phyloP scores from a whole-genome alignment of 176 grass and related monocot species.

The Dactylis glomerata region DNA sequence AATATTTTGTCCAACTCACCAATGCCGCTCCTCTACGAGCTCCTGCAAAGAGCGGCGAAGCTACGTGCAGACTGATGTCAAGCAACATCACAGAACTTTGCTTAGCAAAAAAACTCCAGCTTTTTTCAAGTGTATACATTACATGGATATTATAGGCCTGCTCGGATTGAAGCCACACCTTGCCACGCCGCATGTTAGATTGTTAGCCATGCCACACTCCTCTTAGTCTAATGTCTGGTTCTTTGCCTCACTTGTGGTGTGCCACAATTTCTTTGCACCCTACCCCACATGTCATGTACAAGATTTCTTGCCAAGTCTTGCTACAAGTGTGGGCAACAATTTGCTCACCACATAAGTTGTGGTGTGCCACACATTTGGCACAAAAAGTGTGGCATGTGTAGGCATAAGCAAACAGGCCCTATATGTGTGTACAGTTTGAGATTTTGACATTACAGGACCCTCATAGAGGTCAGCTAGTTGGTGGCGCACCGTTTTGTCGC shows the following conservation, averaged over 20 bases:
- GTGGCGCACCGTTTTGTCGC: too few relatives aligned
- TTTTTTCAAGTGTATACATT: too few relatives aligned
- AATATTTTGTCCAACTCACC: too few relatives aligned
- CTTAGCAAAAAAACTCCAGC: too few relatives aligned
- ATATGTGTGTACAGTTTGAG: too few relatives aligned
- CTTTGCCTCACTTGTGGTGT: not conserved
- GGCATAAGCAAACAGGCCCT: not conserved
- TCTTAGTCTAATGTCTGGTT: not conserved
- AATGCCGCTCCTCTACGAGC: too few relatives aligned
- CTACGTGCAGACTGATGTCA: too few relatives aligned
- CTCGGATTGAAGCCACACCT: not conserved
- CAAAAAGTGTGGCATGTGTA: not conserved
- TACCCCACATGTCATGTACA: not conserved
- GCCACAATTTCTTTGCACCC: not conserved
- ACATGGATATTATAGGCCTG: not conserved
- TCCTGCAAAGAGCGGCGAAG: too few relatives aligned
- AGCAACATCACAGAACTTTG: too few relatives aligned
- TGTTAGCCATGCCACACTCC: not conserved
- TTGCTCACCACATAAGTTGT: not conserved
- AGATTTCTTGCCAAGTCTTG: not conserved
- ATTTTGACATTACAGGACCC: too few relatives aligned
- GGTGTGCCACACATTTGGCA: not conserved
- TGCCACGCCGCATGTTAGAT: not conserved
- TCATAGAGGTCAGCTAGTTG: too few relatives aligned
- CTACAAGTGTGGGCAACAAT: not conserved